Conservation (phyloP, 208 protist species). For the Crithidia expoeki region DNA sequence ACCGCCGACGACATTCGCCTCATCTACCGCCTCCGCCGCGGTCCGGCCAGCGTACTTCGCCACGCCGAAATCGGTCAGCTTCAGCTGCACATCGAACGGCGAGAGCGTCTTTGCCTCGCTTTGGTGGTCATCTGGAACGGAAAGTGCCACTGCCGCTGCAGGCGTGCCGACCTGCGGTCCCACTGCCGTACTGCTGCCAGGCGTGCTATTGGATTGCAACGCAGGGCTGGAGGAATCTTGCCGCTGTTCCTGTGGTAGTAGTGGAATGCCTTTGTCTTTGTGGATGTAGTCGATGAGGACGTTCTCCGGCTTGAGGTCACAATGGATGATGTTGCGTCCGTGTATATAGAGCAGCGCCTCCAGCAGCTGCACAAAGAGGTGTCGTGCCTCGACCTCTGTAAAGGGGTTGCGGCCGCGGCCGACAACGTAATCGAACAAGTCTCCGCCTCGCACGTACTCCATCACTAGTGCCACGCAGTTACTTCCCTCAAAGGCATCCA, state of each 20-base stretch:
- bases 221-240: not conserved
- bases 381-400: slow-evolving; percentile 63
- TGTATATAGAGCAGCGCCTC: slow-evolving; percentile 73
- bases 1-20: slow-evolving; percentile 12
- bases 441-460: slow-evolving; percentile 77
- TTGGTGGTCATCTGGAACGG: slow-evolving; percentile 49
- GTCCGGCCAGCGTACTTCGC: slow-evolving; percentile 57
- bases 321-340: slow-evolving; percentile 94
- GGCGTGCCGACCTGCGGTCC: not conserved
- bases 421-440: slow-evolving; percentile 84
- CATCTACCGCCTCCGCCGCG: slow-evolving; percentile 12
- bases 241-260: not conserved
- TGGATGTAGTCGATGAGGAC: slow-evolving; percentile 71
- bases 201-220: not conserved
- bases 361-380: slow-evolving; percentile 72
- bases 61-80: slow-evolving; percentile 82
- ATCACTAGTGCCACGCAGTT: slow-evolving; percentile 70
- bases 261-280: not conserved
- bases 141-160: slow-evolving; percentile 14
- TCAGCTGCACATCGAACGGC: slow-evolving; percentile 55
- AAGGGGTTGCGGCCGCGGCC: slow-evolving; percentile 56
- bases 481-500: slow-evolving; percentile 58
- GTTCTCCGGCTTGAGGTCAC: slow-evolving; percentile 98
- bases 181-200: not conserved
- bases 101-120: slow-evolving; percentile 38